Evolutionary conservation across 805 yeast species (phyloP).

Genomic region (Saturnispora gosingensis): DNA sequence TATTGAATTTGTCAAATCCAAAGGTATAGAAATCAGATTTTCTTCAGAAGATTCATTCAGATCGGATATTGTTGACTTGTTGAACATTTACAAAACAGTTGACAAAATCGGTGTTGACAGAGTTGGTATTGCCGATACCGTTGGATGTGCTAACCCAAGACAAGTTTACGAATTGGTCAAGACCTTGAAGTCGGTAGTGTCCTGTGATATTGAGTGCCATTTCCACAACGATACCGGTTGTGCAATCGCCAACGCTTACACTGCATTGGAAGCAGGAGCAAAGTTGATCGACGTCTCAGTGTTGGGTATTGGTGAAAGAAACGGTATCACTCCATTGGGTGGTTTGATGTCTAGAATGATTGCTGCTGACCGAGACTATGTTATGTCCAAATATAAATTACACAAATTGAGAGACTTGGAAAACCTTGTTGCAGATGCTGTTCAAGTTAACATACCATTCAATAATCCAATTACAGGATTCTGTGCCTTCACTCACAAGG

Average conservation of each 20-base stretch:
- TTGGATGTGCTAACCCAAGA: constrained; percentile 98
- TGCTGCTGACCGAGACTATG: constrained; percentile 96
- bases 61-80: constrained; percentile 88
- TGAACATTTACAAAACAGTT: constrained; percentile 93
- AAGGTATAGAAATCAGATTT: constrained; percentile 94
- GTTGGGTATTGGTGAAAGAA: constrained; percentile 97
- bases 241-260: constrained; percentile 97
- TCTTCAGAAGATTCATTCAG: constrained; percentile 97
- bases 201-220: constrained; percentile 96
- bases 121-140: constrained; percentile 98
- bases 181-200: constrained; percentile 86
- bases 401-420: constrained; percentile 95
- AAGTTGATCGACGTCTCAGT: constrained; percentile 89
- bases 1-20: constrained; percentile 92
- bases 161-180: constrained; percentile 95
- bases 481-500: constrained; percentile 99
- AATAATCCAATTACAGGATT: constrained; percentile 98
- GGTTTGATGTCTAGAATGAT: constrained; percentile 99
- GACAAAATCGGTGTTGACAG: constrained; percentile 97
- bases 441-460: constrained; percentile 93
- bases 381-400: constrained; percentile 84
- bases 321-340: constrained; percentile 96
- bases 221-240: constrained; percentile 99
- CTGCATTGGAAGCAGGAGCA: constrained; percentile 98
- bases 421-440: constrained; percentile 93